phyloP scores from a whole-genome alignment of 1,284 basidiomycete species.

The Calocybe gambosa region DNA sequence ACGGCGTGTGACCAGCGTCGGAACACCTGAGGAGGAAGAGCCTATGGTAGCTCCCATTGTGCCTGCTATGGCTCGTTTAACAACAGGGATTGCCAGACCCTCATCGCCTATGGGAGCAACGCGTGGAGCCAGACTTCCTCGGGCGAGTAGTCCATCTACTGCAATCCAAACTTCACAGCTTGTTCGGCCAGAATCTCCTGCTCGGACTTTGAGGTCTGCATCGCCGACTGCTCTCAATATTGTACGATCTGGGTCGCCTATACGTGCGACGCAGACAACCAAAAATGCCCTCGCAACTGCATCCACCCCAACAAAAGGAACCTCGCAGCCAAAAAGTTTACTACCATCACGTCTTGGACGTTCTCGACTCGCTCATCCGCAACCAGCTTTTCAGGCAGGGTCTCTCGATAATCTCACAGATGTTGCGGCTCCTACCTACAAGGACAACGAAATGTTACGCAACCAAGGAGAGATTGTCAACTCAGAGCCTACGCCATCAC shows the following conservation, averaged over 20 bases:
- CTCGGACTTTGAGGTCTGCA: slow-evolving; percentile 37
- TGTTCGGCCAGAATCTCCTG: slow-evolving; percentile 59
- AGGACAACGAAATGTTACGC: slow-evolving; percentile 14
- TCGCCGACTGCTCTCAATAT: slow-evolving; percentile 42
- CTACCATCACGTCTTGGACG: slow-evolving; percentile 66
- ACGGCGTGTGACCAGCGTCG: slow-evolving; percentile 71
- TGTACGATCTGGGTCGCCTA: slow-evolving; percentile 46
- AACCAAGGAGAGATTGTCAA: slow-evolving; percentile 9
- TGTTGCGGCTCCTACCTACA: slow-evolving; percentile 11
- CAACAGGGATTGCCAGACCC: slow-evolving; percentile 42
- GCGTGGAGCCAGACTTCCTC: slow-evolving; percentile 41
- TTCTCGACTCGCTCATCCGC: slow-evolving; percentile 40
- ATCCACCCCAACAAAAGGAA: slow-evolving; percentile 42
- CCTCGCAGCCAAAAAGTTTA: slow-evolving; percentile 53
- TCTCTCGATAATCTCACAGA: slow-evolving; percentile 20
- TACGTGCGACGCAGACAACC: slow-evolving; percentile 30
- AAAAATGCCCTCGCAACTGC: slow-evolving; percentile 25
- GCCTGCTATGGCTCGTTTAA: slow-evolving; percentile 45
- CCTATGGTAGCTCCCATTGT: slow-evolving; percentile 17
- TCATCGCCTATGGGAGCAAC: slow-evolving; percentile 43
- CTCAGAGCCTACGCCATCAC: slow-evolving; percentile 22
- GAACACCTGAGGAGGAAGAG: slow-evolving; percentile 44
- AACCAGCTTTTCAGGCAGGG: slow-evolving; percentile 19
- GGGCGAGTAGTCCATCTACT: slow-evolving; percentile 59
- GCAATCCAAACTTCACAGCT: slow-evolving; percentile 45